Evolutionary conservation across 768 basidiomycete genomes (phyloP).

Genomic region (Lentinula aciculospora): DNA sequence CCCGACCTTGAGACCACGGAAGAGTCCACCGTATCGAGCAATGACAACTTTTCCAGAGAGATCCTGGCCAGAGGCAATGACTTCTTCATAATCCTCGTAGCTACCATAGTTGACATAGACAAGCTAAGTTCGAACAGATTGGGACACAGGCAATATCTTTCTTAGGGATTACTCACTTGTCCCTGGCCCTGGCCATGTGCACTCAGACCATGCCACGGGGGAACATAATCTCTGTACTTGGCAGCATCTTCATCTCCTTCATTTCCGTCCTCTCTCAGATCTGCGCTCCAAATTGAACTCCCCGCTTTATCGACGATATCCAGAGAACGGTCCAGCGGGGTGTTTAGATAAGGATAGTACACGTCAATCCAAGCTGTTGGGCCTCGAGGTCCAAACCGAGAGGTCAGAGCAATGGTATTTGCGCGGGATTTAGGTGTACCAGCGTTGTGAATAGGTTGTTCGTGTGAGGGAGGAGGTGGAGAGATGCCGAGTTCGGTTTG

Average conservation of each 20-base stretch:
- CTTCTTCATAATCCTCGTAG: conserved; percentile 62
- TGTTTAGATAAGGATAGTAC: conserved; percentile 83
- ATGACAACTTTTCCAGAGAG: conserved; percentile 77
- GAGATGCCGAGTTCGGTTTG: conserved; percentile 56
- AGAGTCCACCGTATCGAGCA: conserved; percentile 52
- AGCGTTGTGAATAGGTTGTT: conserved; percentile 62
- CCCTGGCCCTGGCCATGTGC: conserved; percentile 71
- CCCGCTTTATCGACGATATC: conserved; percentile 59
- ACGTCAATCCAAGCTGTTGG: conserved; percentile 79
- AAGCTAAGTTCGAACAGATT: conserved; percentile 16
- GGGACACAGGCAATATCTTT: background rate
- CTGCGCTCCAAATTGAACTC: conserved; percentile 56
- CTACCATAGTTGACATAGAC: conserved; percentile 81
- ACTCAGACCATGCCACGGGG: conserved; percentile 86
- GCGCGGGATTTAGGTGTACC: conserved; percentile 63
- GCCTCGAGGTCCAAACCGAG: conserved; percentile 29
- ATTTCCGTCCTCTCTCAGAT: conserved; percentile 67
- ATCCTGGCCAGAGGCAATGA: conserved; percentile 60
- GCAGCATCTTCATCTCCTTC: conserved; percentile 68
- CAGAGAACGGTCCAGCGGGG: conserved; percentile 61
- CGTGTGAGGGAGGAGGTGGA: conserved; percentile 19
- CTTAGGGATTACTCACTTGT: conserved; percentile 23
- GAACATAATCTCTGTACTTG: conserved; percentile 59
- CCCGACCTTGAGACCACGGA: conserved; percentile 63
- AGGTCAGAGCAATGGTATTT: conserved; percentile 54